A percentile compares a stretch with the other conserved stretches of the same genome.
phyloP scores from a whole-genome alignment of 1,139 yeast species.

The Lodderomyces metapsilosis region DNA sequence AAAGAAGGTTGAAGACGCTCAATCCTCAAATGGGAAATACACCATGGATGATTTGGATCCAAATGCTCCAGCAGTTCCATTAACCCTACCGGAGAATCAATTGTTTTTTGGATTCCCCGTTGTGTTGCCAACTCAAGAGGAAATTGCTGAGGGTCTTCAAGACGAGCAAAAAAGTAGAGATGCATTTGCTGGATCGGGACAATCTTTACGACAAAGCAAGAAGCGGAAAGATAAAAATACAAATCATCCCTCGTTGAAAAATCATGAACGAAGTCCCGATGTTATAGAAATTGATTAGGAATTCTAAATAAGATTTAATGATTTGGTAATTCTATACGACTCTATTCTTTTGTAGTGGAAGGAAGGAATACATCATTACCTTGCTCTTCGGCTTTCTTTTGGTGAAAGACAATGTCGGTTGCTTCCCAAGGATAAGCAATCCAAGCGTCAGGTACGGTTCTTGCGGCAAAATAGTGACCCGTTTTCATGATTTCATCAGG shows the following conservation, averaged over 20 bases:
- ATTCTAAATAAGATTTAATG: not conserved
- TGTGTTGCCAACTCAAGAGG: slow-evolving; percentile 60
- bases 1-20: slow-evolving; percentile 33
- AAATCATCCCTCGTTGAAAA: slow-evolving; percentile 42
- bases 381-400: slow-evolving; percentile 76
- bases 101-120: slow-evolving; percentile 93
- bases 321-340: slow-evolving; percentile 1
- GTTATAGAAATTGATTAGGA: slow-evolving; percentile 70
- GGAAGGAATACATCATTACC: slow-evolving; percentile 53
- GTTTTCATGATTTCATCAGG: slow-evolving; percentile 62
- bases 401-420: slow-evolving; percentile 83
- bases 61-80: slow-evolving; percentile 66
- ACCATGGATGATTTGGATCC: slow-evolving; percentile 44
- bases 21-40: slow-evolving; percentile 8
- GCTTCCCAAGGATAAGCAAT: slow-evolving; percentile 99
- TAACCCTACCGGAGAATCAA: slow-evolving; percentile 78
- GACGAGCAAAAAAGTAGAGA: slow-evolving; percentile 16
- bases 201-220: slow-evolving; percentile 67
- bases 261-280: slow-evolving; percentile 67
- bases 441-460: slow-evolving; percentile 91
- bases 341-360: slow-evolving; percentile 23
- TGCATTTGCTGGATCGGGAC: slow-evolving; percentile 62
- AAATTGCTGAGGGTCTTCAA: slow-evolving; percentile 28
- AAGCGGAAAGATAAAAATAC: slow-evolving; percentile 65
- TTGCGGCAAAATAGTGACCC: slow-evolving; percentile 85